Conservation (phyloP, 2,329 filamentous ascomycete genomes). For the Exophiala bonariae region DNA sequence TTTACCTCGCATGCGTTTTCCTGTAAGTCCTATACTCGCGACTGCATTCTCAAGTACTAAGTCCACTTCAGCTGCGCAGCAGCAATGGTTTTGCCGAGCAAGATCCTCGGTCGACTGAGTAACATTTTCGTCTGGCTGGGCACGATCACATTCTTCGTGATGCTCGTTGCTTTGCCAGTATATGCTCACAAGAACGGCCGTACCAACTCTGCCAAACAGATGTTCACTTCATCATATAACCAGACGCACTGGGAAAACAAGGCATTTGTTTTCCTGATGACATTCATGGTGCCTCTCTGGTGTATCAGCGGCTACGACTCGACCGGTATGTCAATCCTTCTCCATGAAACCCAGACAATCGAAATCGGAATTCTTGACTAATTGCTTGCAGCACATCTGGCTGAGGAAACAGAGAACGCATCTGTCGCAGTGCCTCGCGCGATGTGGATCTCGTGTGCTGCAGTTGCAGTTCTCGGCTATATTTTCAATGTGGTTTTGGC, state of each 20-base stretch:
- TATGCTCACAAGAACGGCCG: not conserved
- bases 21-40: not conserved
- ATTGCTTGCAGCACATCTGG: not conserved
- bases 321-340: not conserved
- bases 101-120: constrained; percentile 2
- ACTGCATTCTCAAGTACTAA: not conserved
- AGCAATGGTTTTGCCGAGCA: constrained; percentile 5
- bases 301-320: constrained; percentile 6
- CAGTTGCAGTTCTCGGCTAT: constrained; percentile 3
- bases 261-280: constrained; percentile 2
- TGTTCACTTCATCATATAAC: constrained; percentile 8
- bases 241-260: constrained; percentile 1
- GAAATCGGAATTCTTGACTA: no score
- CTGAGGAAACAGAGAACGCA: constrained; percentile 5
- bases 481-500: constrained; percentile 8
- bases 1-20: constrained; percentile 5
- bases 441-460: constrained; percentile 6
- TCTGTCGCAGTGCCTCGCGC: constrained; percentile 3
- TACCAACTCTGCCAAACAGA: not conserved
- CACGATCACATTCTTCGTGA: constrained; percentile 9
- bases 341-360: not conserved
- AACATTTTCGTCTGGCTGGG: constrained; percentile 4
- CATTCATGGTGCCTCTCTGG: constrained; percentile 5
- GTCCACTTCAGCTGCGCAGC: not conserved
- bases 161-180: constrained; percentile 5